Evolutionary conservation across 2,329 filamentous ascomycete genomes (phyloP), one percentile per base, ranked within the genome.

Genomic region (Penicillium digitatum): DNA sequence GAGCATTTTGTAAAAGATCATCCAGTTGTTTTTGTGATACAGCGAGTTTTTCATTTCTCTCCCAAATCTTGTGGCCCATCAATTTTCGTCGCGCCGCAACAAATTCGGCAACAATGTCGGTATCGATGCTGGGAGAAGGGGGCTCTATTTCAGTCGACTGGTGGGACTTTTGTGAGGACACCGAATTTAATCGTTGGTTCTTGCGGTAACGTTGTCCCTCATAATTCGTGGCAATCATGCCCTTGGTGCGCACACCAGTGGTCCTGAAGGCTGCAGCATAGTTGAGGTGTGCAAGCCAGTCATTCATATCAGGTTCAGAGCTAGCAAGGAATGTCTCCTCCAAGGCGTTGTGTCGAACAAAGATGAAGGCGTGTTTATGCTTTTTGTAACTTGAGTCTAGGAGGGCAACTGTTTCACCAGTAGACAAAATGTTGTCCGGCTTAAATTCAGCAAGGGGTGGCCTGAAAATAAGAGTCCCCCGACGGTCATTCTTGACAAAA

Each of bases 241-340:
- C 92, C 63, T 93, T 84, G 80, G 96, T 95, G 40, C 90, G 84
- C 6, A 97, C 90, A 12, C 93, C 92, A 6, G 92, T 90, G 0
- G 91, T 95, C 63, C 90, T 84, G 72, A 97, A 97, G 0, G 94
- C 90, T 9, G 94, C 92, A 32, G 93, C 93, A 69, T 97, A 97
- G 71, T 99, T 99, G 57, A 99, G 82, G 67, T 96, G 94, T 8
- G 89, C 89, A 27, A 99, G 79, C 94, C 94, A 99, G 69, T 99
- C 94, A 66, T 96, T 95, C 81, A 95, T 86, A 66, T 99, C 94
- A 1, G 84, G 79, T 66, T 99, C 94, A 50, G 85, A 90, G 65
- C 96, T 92, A 5, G 94, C 93, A 18, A 97, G 78, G 35, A 99
- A 87, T 0, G 93, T 87, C 69, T 99, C 94, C 67, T 99, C 93